Evolutionary conservation across 129 eudicot genomes (phyloP).

Genomic region (Ambrosia trifida): DNA sequence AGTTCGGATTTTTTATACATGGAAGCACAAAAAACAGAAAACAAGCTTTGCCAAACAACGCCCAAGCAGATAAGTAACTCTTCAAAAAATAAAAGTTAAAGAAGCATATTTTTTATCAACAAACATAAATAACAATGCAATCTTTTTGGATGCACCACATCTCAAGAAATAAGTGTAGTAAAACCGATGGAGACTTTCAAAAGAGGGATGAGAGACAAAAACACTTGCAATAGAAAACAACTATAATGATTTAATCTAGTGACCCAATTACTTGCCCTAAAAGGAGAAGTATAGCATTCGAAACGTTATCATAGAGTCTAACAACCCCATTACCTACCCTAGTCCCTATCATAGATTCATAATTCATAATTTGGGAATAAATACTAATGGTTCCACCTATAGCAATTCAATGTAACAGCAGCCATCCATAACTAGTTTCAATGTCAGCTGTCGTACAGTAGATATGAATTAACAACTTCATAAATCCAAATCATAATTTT

Average conservation of each 20-base stretch:
- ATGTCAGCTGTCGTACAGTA: background rate
- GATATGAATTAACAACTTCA: conserved; percentile 12
- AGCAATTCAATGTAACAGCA: conserved; percentile 8
- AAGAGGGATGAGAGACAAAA: background rate
- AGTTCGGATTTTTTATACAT: background rate
- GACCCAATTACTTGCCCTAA: conserved; percentile 1
- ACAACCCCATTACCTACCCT: background rate
- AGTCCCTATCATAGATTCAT: background rate
- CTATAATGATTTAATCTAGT: background rate
- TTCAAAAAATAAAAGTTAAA: background rate
- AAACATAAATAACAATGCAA: background rate
- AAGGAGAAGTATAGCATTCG: background rate
- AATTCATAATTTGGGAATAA: background rate
- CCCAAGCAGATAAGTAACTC: background rate
- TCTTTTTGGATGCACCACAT: background rate
- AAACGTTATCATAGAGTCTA: background rate
- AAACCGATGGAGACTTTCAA: background rate
- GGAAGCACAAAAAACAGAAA: background rate
- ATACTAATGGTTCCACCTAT: conserved; percentile 20
- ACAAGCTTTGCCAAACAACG: background rate
- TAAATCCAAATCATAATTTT: background rate
- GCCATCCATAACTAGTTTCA: background rate
- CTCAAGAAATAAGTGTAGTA: background rate
- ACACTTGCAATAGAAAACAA: background rate
- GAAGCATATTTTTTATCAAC: background rate